Evolutionary conservation across 2,329 filamentous ascomycete species (phyloP), one percentile per base, ranked within the genome.

Genomic region (Penicillium sp.): DNA sequence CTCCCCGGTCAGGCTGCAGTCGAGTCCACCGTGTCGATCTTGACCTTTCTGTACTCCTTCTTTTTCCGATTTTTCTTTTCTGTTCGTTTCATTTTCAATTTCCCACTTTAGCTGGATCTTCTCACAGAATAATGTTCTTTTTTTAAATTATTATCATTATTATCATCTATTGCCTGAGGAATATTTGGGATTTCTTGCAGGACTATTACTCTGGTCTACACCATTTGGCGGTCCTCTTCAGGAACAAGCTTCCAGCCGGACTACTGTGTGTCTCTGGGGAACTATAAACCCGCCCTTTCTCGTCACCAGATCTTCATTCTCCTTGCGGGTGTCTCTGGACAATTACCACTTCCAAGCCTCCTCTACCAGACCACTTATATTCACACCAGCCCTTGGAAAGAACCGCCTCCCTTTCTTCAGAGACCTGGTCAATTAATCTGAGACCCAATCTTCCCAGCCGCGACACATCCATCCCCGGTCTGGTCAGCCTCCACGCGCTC

Each of bases 381-480:
- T 52, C 48, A 48, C 47, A 46, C 46, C 52, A 50, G 50, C 43
- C 56, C 46, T 49, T 47, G 51, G 43, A 3, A 18, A 18, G 18
- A 18, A 53, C 53, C 12, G 11, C 25, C 7, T n/a, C 13, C 5
- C 32, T 11, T 47, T 51, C 9, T 11, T 34, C 9, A 33, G 46
- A 48, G 43, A 46, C 49, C 40, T 43, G 43, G 27, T 44, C 42
- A 46, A 49, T 51, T 43, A 48, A 52, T 59, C 57, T 58, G 56
- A 59, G 51, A 60, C 57, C 53, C 52, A 56, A 27, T 56, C 52
- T 52, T 47, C 48, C 50, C 45, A 49, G 45, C 34, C 28, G n/a
- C 12, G 18, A 8, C n/a, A 24, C 18, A 32, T 24, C 26, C 45
- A 9, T 26, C 37, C 42, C 38, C 41, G 37, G n/a, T 29, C 45